Conservation (phyloP, 139 green algal genomes). For the Haematococcus sp. region DNA sequence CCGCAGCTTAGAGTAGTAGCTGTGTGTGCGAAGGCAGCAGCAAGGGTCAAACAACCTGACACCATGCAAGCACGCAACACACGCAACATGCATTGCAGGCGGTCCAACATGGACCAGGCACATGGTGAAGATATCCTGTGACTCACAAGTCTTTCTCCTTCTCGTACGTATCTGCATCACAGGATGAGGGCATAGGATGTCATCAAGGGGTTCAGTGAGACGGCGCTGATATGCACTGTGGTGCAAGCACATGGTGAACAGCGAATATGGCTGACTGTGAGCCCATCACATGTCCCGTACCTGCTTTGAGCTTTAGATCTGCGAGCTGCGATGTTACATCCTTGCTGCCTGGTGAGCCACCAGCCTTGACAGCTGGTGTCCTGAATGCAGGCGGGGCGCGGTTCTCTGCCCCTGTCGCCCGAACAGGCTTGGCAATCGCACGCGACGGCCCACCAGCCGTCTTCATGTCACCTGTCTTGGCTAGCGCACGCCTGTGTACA, state of each 20-base stretch:
- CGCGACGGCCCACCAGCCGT: not conserved
- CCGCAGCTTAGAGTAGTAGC: constrained; percentile 95
- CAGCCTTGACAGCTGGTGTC: no score
- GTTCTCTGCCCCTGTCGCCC: no score
- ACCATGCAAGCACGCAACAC: not conserved
- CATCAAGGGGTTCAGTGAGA: no score
- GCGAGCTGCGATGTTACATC: constrained; percentile 10
- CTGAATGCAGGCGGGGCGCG: no score
- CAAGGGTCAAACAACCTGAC: not conserved
- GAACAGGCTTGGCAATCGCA: not conserved
- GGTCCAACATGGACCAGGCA: not conserved
- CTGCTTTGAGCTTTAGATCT: constrained; percentile 42
- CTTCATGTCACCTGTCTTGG: constrained; percentile 27
- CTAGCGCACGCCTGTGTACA: not conserved
- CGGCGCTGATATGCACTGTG: no score
- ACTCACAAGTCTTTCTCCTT: constrained; percentile 46
- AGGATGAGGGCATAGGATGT: no score
- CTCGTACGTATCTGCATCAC: constrained; percentile 35
- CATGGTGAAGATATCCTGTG: not conserved
- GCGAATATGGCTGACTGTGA: no score
- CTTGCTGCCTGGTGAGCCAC: not conserved
- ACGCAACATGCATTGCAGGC: not conserved
- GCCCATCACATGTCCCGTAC: no score
- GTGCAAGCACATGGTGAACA: no score
- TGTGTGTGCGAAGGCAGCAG: constrained; percentile 22